These are phyloP conservation scores for Metschnikowia drakensbergensis DNA, from an alignment of 805 yeast species.

Conservation along the genomic window DNA sequence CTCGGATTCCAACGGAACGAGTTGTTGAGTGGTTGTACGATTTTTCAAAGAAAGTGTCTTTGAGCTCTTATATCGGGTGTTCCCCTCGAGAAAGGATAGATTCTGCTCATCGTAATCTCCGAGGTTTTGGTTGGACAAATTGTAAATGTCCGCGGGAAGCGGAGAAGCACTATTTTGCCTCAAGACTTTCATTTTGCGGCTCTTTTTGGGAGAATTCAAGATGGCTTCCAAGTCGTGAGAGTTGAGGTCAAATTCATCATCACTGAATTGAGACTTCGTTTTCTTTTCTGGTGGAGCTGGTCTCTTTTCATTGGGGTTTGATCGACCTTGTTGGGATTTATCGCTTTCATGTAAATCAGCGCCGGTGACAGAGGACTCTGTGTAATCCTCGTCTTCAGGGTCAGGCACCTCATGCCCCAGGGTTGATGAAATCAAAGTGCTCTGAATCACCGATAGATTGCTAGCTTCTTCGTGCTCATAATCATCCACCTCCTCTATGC, in stretches of 20 bases:
- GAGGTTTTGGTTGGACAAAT: slow-evolving; percentile 27
- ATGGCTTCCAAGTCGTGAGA: slow-evolving; percentile 17
- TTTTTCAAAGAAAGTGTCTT: background rate
- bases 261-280: slow-evolving; percentile 13
- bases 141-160: slow-evolving; percentile 20
- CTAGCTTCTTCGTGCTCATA: background rate
- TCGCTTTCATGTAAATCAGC: background rate
- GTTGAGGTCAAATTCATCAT: slow-evolving; percentile 19
- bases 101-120: slow-evolving; percentile 37
- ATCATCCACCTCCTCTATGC: slow-evolving; percentile 1
- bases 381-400: slow-evolving; percentile 7
- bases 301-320: background rate
- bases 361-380: slow-evolving; percentile 4
- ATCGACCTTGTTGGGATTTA: background rate
- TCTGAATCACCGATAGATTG: background rate
- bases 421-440: background rate
- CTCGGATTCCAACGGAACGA: background rate
- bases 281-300: background rate
- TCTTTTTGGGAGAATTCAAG: slow-evolving; percentile 22
- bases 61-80: background rate
- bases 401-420: background rate
- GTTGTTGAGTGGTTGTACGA: background rate
- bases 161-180: slow-evolving; percentile 6
- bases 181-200: slow-evolving; percentile 20
- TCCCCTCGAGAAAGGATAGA: slow-evolving; percentile 24